Percentiles rank a stretch among this genome's conserved stretches.
Conservation (phyloP, 768 basidiomycete genomes). For the Cubamyces lactineus region DNA sequence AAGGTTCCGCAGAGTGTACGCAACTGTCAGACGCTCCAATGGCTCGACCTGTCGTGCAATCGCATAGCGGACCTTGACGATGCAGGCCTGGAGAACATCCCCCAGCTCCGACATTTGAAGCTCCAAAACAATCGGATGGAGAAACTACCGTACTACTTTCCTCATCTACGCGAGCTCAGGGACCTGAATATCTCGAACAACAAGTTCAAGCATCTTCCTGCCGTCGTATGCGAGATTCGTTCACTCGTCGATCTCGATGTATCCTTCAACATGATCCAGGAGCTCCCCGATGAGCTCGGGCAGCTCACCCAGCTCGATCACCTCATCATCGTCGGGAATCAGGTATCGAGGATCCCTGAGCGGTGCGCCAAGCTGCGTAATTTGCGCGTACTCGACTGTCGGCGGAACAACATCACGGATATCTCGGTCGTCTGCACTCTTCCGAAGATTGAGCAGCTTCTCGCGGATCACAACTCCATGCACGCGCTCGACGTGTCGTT, state of each 20-base stretch:
- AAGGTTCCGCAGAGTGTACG: slow-evolving; percentile 85
- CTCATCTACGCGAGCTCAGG: slow-evolving; percentile 67
- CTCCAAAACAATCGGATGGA: slow-evolving; percentile 93
- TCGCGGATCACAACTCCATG: slow-evolving; percentile 82
- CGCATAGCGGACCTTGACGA: slow-evolving; percentile 88
- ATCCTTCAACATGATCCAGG: slow-evolving; percentile 89
- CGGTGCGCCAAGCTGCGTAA: slow-evolving; percentile 57
- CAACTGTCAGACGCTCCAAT: slow-evolving; percentile 69
- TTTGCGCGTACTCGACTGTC: slow-evolving; percentile 77
- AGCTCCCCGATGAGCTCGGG: slow-evolving; percentile 81
- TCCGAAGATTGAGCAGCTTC: slow-evolving; percentile 66
- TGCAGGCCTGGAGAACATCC: slow-evolving; percentile 77
- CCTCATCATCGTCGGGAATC: slow-evolving; percentile 86
- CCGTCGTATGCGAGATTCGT: slow-evolving; percentile 71
- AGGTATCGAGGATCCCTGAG: slow-evolving; percentile 70
- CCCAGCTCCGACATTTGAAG: slow-evolving; percentile 65
- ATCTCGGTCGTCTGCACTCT: slow-evolving; percentile 69
- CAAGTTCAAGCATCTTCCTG: slow-evolving; percentile 78
- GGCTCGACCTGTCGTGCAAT: slow-evolving; percentile 90
- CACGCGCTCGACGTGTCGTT: slow-evolving; percentile 80
- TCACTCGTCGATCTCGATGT: slow-evolving; percentile 86
- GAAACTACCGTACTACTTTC: slow-evolving; percentile 84
- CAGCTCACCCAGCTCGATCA: slow-evolving; percentile 67
- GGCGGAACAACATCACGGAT: slow-evolving; percentile 83
- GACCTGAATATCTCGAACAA: slow-evolving; percentile 96